Base-by-base conservation (phyloP, 2,329 filamentous ascomycete species). In the Paracoccidioides brasiliensis region DNA sequence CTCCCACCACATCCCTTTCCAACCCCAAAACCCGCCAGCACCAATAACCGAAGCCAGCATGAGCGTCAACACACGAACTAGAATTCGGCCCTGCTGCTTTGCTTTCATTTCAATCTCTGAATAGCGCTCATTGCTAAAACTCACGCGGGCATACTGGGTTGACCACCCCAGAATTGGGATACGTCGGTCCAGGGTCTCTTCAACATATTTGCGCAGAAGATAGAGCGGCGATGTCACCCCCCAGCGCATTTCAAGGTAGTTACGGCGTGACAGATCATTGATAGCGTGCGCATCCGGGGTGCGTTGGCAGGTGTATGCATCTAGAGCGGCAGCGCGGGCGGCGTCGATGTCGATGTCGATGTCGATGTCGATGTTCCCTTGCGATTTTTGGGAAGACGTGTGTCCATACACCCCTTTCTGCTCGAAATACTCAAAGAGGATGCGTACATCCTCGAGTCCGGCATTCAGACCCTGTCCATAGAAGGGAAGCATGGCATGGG, bases 401-500 rank as follows among this genome's bases (percentile, higher is more conserved):
- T 46, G 33, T 32, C 66, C 59, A 53, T 72, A 74, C 9, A 72
- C 70, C 1, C 77, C 73, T 61, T 90, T 77, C 61, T 81, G 80
- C 70, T 96, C 90, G 1, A 97, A 76, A 45, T 86, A 78, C 0
- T 84, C 81, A 70, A 95, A 98, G 0, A 98, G 80, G 4, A 95
- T 83, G 6, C 86, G 83, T 10, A 98, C 90, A 64, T 96, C 91
- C 73, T 98, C 93, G 44, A 98, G 81, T 0, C 93, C 93, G 0
- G 93, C 87, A 66, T 98, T 98, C 84, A 98, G 94, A 41, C 93
- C 93, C 70, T 98, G 93, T 0, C 93, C 93, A 69, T 97, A 98
- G 71, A 98, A 98, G 0, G 93, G 93, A 0, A 98, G 90, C 84
- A 98, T 96, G 56, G 94, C 93, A 69, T 98, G 93, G 0, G 93